Conservation (phyloP, 1,284 basidiomycete species). For the Marasmius oreades region DNA sequence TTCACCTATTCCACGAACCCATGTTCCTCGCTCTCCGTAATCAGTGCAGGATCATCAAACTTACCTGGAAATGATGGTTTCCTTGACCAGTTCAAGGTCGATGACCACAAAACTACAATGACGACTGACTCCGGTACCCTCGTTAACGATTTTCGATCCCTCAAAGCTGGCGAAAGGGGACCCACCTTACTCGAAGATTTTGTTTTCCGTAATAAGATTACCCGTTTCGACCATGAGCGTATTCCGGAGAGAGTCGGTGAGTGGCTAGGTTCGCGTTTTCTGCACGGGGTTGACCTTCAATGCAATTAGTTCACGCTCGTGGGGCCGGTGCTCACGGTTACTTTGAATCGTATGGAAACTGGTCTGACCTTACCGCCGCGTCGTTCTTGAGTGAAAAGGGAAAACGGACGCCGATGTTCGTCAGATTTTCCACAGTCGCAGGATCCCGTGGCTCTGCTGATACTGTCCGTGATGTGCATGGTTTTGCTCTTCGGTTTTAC, state of each 20-base stretch:
- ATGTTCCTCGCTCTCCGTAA: too few relatives aligned
- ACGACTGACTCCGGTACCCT: constrained; percentile 7
- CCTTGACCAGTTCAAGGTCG: constrained; percentile 5
- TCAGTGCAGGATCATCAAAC: background rate
- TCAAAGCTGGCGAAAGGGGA: constrained; percentile 7
- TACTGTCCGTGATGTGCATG: constrained; percentile 16
- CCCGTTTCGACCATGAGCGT: constrained; percentile 9
- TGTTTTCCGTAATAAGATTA: constrained; percentile 7
- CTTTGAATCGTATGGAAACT: constrained; percentile 19
- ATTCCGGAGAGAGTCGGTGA: constrained; percentile 8
- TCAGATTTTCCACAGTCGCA: constrained; percentile 17
- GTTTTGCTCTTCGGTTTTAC: constrained; percentile 9
- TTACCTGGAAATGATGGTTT: constrained; percentile 5
- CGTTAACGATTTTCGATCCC: constrained; percentile 3
- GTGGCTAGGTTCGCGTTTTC: background rate
- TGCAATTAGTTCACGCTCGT: too few relatives aligned
- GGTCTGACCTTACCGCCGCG: constrained; percentile 13
- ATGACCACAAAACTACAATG: background rate
- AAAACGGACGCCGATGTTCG: constrained; percentile 17
- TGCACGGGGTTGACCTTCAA: too few relatives aligned
- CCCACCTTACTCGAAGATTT: constrained; percentile 8
- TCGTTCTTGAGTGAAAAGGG: constrained; percentile 13
- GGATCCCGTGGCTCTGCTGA: constrained; percentile 15
- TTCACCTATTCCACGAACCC: too few relatives aligned
- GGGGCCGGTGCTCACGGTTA: constrained; percentile 21